Base-by-base conservation (phyloP, 202 grass and related monocot species). In the Hordeum pubiflorum region DNA sequence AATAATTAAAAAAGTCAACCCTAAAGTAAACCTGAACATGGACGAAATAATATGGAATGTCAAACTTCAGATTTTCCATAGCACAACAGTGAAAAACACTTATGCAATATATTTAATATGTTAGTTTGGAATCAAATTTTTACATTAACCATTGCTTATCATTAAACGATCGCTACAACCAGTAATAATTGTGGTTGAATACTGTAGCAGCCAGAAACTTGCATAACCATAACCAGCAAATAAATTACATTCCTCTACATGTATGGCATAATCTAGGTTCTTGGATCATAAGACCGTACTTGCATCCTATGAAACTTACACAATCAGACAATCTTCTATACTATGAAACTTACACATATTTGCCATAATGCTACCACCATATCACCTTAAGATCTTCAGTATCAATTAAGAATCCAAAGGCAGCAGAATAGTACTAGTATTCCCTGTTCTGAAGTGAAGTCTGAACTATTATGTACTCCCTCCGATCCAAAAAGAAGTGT, bases 1-100 rank as follows among this genome's bases (percentile, higher is more conserved):
- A 69, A 90, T 46, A n/a, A 78, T 54, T 44, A 69, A 71, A 75
- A 75, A 79, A 73, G 34, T 79, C 74, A 67, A 83, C n/a, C 60
- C 62, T 78, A 60, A 79, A 79, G 34, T 73, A 57, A 58, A 79
- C 48, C 62, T 40, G 55, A 33, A 77, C 13, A 58, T 60, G 56
- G 15, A 26, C 1, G 6, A 46, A 77, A 84, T 41, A 56, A 40
- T 70, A 71, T 76, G 36, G 26, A 78, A 7, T 64, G 59, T 52
- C 7, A 54, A 78, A 55, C 43, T 77, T 82, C 22, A 74, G 76
- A 24, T 24, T 72, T 72, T 63, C 78, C 11, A 22, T 73, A 57
- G 2, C 44, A 72, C 38, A 31, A 23, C 24, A 67, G 34, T 18
- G 10, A 64, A 61, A 39, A 21, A 18, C 18, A 27, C 7, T 77